These are phyloP conservation scores for Osmanthus fragrans DNA, from an alignment of 257 asterid species.

Conservation along the genomic window DNA sequence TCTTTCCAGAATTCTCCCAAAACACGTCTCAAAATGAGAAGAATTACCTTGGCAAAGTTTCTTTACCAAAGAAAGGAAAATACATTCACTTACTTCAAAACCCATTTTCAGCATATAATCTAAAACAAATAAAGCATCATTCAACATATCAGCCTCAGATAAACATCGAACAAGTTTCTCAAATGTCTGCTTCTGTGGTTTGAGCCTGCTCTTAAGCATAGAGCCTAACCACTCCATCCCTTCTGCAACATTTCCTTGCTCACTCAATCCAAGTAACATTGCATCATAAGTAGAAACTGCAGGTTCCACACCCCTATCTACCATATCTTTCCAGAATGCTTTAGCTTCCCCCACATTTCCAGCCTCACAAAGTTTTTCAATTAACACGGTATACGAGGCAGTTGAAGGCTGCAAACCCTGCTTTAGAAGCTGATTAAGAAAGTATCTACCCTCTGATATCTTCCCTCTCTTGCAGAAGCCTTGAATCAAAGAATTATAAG, in stretches of 20 bases:
- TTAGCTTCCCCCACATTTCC: slow-evolving; percentile 57
- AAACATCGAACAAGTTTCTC: slow-evolving; percentile 46
- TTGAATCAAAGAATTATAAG: slow-evolving; percentile 52
- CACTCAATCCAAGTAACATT: slow-evolving; percentile 47
- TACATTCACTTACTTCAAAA: slow-evolving; percentile 30
- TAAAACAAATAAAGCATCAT: slow-evolving; percentile 45
- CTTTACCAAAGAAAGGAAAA: slow-evolving; percentile 39
- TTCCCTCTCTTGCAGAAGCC: slow-evolving; percentile 52
- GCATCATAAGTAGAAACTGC: slow-evolving; percentile 34
- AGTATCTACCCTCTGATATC: slow-evolving; percentile 34
- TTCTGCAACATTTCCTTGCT: slow-evolving; percentile 44
- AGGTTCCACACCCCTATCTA: slow-evolving; percentile 46
- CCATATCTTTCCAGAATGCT: slow-evolving; percentile 58
- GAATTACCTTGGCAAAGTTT: slow-evolving; percentile 47
- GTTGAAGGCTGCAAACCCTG: slow-evolving; percentile 49
- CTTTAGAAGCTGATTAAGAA: slow-evolving; percentile 44
- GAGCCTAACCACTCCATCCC: slow-evolving; percentile 46
- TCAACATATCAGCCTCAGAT: slow-evolving; percentile 40
- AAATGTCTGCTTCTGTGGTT: slow-evolving; percentile 49
- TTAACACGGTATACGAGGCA: slow-evolving; percentile 42
- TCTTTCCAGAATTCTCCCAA: slow-evolving; percentile 28
- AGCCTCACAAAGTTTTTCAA: slow-evolving; percentile 42
- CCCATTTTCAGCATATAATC: slow-evolving; percentile 56
- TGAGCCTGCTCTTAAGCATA: slow-evolving; percentile 44
- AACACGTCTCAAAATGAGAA: slow-evolving; percentile 22